A percentile compares a stretch with the other conserved stretches of the same genome.
phyloP scores from a whole-genome alignment of 352 stramenopile genomes.

The Phytophthora quininea region DNA sequence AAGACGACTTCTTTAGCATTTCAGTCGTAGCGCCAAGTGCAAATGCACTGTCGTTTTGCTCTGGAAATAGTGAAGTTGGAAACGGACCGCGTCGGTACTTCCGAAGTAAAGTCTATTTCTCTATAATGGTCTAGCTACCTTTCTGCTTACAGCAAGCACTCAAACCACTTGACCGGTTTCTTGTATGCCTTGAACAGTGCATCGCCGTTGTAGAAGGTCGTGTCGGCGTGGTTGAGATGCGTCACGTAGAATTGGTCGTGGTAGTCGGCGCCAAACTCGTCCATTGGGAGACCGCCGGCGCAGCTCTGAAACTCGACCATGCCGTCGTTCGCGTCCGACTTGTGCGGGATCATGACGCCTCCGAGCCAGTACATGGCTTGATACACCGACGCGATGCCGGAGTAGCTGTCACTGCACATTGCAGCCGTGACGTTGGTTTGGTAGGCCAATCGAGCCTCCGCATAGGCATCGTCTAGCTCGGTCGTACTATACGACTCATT shows the following conservation, averaged over 20 bases:
- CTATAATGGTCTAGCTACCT: neutral
- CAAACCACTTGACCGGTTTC: constrained; percentile 77
- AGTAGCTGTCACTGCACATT: constrained; percentile 49
- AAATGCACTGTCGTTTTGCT: constrained; percentile 25
- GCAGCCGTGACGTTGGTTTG: constrained; percentile 36
- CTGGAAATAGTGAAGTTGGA: constrained; percentile 20
- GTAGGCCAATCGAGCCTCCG: constrained; percentile 39
- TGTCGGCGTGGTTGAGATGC: constrained; percentile 71
- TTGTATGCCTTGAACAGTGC: constrained; percentile 49
- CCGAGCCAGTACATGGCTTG: constrained; percentile 35
- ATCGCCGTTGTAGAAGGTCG: constrained; percentile 64
- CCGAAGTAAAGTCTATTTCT: neutral
- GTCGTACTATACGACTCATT: constrained; percentile 20
- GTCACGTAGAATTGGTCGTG: constrained; percentile 58
- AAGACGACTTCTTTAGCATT: too few relatives aligned
- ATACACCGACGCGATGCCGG: constrained; percentile 46
- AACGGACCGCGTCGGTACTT: neutral
- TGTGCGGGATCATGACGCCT: constrained; percentile 36
- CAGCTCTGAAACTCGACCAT: constrained; percentile 71
- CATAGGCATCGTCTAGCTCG: constrained; percentile 31
- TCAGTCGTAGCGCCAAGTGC: neutral
- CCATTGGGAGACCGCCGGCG: constrained; percentile 33
- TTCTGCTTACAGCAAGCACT: constrained; percentile 56
- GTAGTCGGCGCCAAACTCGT: constrained; percentile 50
- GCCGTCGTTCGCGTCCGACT: constrained; percentile 45